Evolutionary conservation across 306 rosid species (phyloP).

Genomic region (Pterocarpus macrocarpus): DNA sequence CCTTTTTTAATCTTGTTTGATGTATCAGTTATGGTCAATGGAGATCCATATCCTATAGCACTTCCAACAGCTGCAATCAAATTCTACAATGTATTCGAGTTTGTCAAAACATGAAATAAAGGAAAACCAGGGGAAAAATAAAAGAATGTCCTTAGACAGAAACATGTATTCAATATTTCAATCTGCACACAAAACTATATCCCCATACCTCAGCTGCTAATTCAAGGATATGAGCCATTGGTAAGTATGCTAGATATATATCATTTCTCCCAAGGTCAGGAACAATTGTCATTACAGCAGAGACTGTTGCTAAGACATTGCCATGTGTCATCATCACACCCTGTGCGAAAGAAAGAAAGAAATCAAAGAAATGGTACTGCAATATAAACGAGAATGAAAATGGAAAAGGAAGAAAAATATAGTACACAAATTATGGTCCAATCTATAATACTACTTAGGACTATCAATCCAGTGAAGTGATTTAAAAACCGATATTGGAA

Average conservation of each 20-base stretch:
- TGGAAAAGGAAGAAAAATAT: constrained; percentile 1
- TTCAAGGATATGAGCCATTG: constrained; percentile 95
- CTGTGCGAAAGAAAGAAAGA: constrained; percentile 52
- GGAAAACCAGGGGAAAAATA: constrained; percentile 5
- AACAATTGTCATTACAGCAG: constrained; percentile 91
- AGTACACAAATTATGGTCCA: constrained; percentile 12
- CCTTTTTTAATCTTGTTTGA: constrained; percentile 88
- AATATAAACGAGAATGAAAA: constrained; percentile 26
- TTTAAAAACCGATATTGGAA: constrained; percentile 2
- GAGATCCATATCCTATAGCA: constrained; percentile 92
- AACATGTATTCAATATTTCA: constrained; percentile 32
- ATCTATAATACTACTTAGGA: not conserved
- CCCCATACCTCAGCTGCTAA: constrained; percentile 83
- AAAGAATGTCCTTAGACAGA: constrained; percentile 21
- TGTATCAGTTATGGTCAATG: constrained; percentile 86
- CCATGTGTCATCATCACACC: constrained; percentile 97
- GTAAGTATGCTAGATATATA: constrained; percentile 82
- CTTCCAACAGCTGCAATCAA: constrained; percentile 82
- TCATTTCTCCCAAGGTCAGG: constrained; percentile 79
- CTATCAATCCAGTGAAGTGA: constrained; percentile 20
- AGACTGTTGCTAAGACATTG: constrained; percentile 84
- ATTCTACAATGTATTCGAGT: constrained; percentile 56
- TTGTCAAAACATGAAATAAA: constrained; percentile 37
- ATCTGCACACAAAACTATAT: constrained; percentile 38
- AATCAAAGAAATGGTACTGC: not conserved